Conservation (phyloP, 306 rosid genomes). For the Medicago lupulina region DNA sequence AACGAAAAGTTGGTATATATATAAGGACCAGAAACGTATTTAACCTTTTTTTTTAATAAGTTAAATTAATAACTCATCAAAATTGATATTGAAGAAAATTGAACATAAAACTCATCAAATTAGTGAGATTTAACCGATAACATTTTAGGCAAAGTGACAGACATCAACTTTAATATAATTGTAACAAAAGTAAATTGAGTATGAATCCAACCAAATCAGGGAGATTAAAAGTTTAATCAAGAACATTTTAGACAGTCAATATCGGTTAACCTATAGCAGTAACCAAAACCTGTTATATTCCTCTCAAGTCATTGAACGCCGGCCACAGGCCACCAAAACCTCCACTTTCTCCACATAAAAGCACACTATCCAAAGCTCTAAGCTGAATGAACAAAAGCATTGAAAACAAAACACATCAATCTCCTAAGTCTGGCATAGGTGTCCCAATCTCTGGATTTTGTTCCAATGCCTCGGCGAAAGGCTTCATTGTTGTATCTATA, state of each 20-base stretch:
- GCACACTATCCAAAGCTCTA: neutral
- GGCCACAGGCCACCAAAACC: neutral
- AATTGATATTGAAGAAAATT: too few species aligned
- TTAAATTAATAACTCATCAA: too few species aligned
- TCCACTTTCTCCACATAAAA: neutral
- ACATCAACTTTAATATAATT: too few species aligned
- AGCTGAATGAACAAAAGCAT: neutral
- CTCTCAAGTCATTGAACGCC: neutral
- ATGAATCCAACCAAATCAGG: too few species aligned
- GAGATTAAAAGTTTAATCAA: neutral
- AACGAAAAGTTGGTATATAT: too few species aligned
- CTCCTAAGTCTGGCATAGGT: neutral
- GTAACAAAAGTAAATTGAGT: too few species aligned
- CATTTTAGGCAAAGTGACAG: too few species aligned
- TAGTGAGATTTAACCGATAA: too few species aligned
- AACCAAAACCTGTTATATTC: neutral
- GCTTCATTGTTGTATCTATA: conserved; percentile 3
- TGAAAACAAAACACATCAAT: neutral
- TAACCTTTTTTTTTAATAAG: too few species aligned
- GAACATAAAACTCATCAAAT: too few species aligned
- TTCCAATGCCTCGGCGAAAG: neutral
- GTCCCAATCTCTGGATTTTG: neutral
- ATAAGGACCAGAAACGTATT: too few species aligned
- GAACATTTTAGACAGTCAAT: too few species aligned
- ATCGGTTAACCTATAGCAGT: neutral